These are phyloP conservation scores for Crassisporium funariophilum DNA, from an alignment of 768 basidiomycete species.

Conservation along the genomic window DNA sequence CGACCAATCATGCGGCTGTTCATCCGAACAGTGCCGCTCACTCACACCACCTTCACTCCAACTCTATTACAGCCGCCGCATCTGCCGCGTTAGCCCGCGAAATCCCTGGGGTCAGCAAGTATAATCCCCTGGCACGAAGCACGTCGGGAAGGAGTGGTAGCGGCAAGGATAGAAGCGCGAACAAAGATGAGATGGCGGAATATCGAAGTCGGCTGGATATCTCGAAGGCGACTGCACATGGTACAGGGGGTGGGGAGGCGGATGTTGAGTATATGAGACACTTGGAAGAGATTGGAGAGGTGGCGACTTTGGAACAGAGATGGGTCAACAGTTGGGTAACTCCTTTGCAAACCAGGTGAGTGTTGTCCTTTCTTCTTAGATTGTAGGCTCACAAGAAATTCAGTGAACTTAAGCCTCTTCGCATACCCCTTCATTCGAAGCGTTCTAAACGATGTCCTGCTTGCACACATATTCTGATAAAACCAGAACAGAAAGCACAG, in stretches of 20 bases:
- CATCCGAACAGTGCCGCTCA: slow-evolving; percentile 51
- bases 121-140: slow-evolving; percentile 61
- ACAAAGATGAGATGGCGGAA: slow-evolving; percentile 77
- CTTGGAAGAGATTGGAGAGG: slow-evolving; percentile 60
- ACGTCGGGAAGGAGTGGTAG: slow-evolving; percentile 45
- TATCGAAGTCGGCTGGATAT: slow-evolving; percentile 76
- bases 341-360: slow-evolving; percentile 66
- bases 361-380: slow-evolving; percentile 12
- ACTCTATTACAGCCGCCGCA: slow-evolving; percentile 87
- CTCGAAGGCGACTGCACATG: slow-evolving; percentile 50
- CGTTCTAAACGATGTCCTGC: slow-evolving; percentile 93
- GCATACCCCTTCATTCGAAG: slow-evolving; percentile 92
- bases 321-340: slow-evolving; percentile 82
- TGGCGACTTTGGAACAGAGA: slow-evolving; percentile 74
- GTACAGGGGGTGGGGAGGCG: slow-evolving; percentile 62
- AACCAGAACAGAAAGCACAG: slow-evolving; percentile 96
- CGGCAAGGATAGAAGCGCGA: slow-evolving; percentile 62
- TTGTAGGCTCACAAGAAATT: slow-evolving; percentile 10
- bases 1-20: slow-evolving; percentile 44
- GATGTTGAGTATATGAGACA: slow-evolving; percentile 73
- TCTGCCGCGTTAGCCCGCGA: slow-evolving; percentile 88
- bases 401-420: slow-evolving; percentile 84
- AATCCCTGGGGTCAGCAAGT: slow-evolving; percentile 79
- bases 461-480: slow-evolving; percentile 96
- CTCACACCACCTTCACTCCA: slow-evolving; percentile 76